phyloP scores from a whole-genome alignment of 441 rosid genomes.

The Pelargonium cotyledonis region DNA sequence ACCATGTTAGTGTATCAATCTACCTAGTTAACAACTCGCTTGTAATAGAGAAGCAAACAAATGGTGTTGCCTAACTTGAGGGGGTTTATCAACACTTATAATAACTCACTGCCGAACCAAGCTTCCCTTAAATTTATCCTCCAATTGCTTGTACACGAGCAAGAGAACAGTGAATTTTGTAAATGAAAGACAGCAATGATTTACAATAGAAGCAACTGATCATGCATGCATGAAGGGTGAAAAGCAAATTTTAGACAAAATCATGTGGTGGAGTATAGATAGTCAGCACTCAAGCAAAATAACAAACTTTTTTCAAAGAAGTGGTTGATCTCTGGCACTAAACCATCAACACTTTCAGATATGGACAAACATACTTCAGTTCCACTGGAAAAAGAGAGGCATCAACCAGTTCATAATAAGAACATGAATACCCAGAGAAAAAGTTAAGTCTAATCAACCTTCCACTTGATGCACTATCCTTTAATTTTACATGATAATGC shows the following conservation, averaged over 20 bases:
- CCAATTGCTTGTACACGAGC: constrained; percentile 1
- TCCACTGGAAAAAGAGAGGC: constrained; percentile 45
- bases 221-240: background rate
- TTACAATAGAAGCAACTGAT: background rate
- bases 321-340: constrained; percentile 31
- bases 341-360: constrained; percentile 41
- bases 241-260: background rate
- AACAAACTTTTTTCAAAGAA: constrained; percentile 61
- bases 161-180: background rate
- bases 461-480: constrained; percentile 31
- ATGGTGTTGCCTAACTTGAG: background rate
- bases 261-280: background rate
- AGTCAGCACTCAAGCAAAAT: constrained; percentile 9
- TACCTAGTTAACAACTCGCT: background rate
- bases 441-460: constrained; percentile 40
- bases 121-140: background rate
- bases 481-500: constrained; percentile 48
- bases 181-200: background rate
- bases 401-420: constrained; percentile 10
- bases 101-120: background rate
- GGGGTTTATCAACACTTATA: background rate
- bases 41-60: background rate
- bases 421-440: background rate
- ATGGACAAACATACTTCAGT: constrained; percentile 56
- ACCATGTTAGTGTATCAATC: constrained; percentile 3